Evolutionary conservation across 2,329 filamentous ascomycete species (phyloP), one percentile per base, ranked within the genome.

Genomic region (Rhinocladiella similis): DNA sequence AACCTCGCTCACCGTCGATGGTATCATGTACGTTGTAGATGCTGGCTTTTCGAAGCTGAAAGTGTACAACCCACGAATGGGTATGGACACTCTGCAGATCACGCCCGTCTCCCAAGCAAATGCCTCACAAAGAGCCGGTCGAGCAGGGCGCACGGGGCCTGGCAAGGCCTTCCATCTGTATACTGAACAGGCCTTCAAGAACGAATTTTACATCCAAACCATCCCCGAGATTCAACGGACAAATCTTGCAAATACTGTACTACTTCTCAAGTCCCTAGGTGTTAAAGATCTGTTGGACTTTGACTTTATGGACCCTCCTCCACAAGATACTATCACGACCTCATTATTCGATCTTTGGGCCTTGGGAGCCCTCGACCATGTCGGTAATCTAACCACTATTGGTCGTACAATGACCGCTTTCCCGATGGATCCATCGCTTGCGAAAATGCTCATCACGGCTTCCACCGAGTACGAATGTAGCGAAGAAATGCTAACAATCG

Each of bases 11-110:
- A 99, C 94, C 0, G 94, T 99, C 5, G 94, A 99, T 69, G 94
- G 94, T 63, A 99, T 99, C 74, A 97, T 97, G 88, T 99, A 96
- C 67, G 94, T 99, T 19, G 94, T 99, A 3, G 94, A 99, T 71
- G 86, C 90, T 1, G 94, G 94, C 0, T 99, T 93, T 72, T 96
- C 91, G 1, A 99, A 99, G 72, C 83, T 97, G 69, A 99, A 99
- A 71, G 94, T 99, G 3, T 99, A 97, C 75, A 99, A 99, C 67
- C 92, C 94, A 5, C 89, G 92, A 51, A 97, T 99, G 91, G 94
- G 94, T 55, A 99, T 99, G 94, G 94, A 99, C 68, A 97, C 93
- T 0, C 83, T 99, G 13, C 94, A 97, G 68, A 96, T 99, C 64
- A 99, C 94, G 0, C 94, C 94, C 0, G 95, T 99, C 51, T 97